Base-by-base conservation (phyloP, 2,329 filamentous ascomycete species). In the Colletotrichum sp. region DNA sequence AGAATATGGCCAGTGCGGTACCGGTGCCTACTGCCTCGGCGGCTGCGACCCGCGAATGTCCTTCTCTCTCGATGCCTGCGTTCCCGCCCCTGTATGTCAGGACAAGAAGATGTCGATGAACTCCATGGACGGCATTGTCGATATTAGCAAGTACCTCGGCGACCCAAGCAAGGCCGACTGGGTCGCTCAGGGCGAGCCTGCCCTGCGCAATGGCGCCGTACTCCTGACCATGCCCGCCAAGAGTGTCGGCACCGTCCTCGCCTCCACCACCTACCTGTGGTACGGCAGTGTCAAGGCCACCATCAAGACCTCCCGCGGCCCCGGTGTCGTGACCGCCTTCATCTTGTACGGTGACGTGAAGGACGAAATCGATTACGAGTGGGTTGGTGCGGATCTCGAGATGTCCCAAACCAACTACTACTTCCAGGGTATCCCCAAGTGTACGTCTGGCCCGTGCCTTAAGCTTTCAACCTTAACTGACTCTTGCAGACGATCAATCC, bases 311-410 rank as follows among this genome's bases (percentile, higher is more conserved):
- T 94, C 93, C 78, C 93, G 94, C 81, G 96, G 96, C 74, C 87
- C 89, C 61, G 97, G 97, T 89, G 97, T 99, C 27, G 94, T 99
- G n/a, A 98, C 96, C 3, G 96, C 96, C 34, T 99, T 99, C 83
- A 99, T 99, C 84, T 89, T 98, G 82, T 92, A 98, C 85, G 96
- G 94, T 44, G 96, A 98, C 82, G 94, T 98, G 82, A 98, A 98
- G 90, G 97, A 99, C 82, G 97, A 99, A 86, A 98, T 99, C 81
- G 97, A 99, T 87, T 98, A 95, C 83, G 97, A 99, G 85, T 98
- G 94, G 84, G 91, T 99, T 71, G 97, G 97, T 79, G 91, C 91
- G 60, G 95, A 98, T 82, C 88, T 98, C 77, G 82, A 88, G 63
- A 91, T 90, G 77, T 95, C 94, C 22, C 96, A 99, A 88, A 97